A percentile compares a stretch with the other conserved stretches of the same genome.
These are phyloP conservation scores for Linum trigynum DNA, from an alignment of 345 rosid species.

Conservation along the genomic window DNA sequence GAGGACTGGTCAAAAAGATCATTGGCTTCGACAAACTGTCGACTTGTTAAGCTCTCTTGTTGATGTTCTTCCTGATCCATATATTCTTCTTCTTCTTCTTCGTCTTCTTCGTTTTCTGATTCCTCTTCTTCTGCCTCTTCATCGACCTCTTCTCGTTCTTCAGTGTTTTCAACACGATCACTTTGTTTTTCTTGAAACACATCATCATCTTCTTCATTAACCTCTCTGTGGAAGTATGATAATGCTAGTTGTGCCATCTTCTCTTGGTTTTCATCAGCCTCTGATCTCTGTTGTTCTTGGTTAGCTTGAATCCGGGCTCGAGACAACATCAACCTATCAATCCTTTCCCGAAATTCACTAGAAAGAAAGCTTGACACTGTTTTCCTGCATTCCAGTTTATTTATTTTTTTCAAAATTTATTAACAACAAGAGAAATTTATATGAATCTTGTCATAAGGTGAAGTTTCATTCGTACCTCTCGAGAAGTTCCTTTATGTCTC, in stretches of 20 bases:
- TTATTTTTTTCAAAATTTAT: neutral
- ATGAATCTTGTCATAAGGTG: neutral
- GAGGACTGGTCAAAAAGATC: slow-evolving; percentile 35
- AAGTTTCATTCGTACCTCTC: slow-evolving; percentile 39
- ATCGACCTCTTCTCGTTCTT: slow-evolving; percentile 21
- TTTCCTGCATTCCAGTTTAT: slow-evolving; percentile 31
- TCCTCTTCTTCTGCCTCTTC: slow-evolving; percentile 14
- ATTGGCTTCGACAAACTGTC: slow-evolving; percentile 29
- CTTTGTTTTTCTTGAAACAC: slow-evolving; percentile 7
- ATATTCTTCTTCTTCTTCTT: slow-evolving; percentile 21
- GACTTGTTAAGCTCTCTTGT: slow-evolving; percentile 19
- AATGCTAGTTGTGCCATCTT: slow-evolving; percentile 24
- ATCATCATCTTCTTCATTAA: slow-evolving; percentile 1
- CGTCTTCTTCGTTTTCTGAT: slow-evolving; percentile 7
- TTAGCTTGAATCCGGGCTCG: slow-evolving; percentile 34
- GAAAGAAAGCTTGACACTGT: slow-evolving; percentile 64
- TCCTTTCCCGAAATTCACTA: slow-evolving; percentile 60
- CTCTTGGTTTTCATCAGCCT: slow-evolving; percentile 22
- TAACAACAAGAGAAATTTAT: neutral
- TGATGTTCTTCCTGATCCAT: slow-evolving; percentile 23
- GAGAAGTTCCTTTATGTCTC: slow-evolving; percentile 62
- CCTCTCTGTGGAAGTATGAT: slow-evolving; percentile 18
- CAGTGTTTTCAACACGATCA: slow-evolving; percentile 2
- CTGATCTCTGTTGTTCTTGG: slow-evolving; percentile 8
- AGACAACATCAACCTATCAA: slow-evolving; percentile 53